Percentiles rank a stretch among this genome's conserved stretches.
phyloP scores from a whole-genome alignment of 2,329 filamentous ascomycete species.

The Pseudocercospora eumusae region DNA sequence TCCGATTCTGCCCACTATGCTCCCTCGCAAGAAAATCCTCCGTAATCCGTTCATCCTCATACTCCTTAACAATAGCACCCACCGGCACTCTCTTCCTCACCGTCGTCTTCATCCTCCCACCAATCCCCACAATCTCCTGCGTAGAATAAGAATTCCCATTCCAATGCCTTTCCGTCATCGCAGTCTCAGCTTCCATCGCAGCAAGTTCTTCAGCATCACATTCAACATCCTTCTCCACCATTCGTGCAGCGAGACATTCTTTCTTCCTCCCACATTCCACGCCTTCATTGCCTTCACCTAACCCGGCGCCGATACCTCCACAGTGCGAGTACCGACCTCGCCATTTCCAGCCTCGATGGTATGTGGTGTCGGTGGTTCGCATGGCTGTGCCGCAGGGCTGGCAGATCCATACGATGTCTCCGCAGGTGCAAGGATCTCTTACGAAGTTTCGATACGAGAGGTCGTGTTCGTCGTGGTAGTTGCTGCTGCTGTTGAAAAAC shows the following conservation, averaged over 20 bases:
- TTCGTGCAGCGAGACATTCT: slow-evolving; percentile 73
- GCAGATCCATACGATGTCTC: slow-evolving; percentile 76
- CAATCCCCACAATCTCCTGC: slow-evolving; percentile 89
- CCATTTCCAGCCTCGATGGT: slow-evolving; percentile 80
- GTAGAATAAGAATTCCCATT: slow-evolving; percentile 72
- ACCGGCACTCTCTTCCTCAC: slow-evolving; percentile 79
- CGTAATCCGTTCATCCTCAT: slow-evolving; percentile 71
- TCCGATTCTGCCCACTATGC: slow-evolving; percentile 65
- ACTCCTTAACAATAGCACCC: slow-evolving; percentile 82
- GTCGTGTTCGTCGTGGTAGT: neutral
- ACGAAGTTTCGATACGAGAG: slow-evolving; percentile 42
- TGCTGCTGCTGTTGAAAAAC: neutral
- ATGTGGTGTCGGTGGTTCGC: slow-evolving; percentile 59
- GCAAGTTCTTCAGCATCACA: slow-evolving; percentile 76
- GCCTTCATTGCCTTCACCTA: slow-evolving; percentile 83
- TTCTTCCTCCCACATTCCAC: slow-evolving; percentile 81
- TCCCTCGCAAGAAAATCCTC: slow-evolving; percentile 71
- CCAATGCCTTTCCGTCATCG: slow-evolving; percentile 42
- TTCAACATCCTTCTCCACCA: slow-evolving; percentile 81
- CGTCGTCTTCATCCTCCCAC: slow-evolving; percentile 84
- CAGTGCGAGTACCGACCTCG: slow-evolving; percentile 77
- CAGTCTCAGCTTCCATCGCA: slow-evolving; percentile 45
- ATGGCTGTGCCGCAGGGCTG: slow-evolving; percentile 77
- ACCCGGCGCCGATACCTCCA: slow-evolving; percentile 79
- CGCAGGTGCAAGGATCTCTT: slow-evolving; percentile 61